A percentile compares a stretch with the other conserved stretches of the same genome.
These are phyloP conservation scores for Angomonas deanei DNA, from an alignment of 208 protist genomes.

Conservation along the genomic window DNA sequence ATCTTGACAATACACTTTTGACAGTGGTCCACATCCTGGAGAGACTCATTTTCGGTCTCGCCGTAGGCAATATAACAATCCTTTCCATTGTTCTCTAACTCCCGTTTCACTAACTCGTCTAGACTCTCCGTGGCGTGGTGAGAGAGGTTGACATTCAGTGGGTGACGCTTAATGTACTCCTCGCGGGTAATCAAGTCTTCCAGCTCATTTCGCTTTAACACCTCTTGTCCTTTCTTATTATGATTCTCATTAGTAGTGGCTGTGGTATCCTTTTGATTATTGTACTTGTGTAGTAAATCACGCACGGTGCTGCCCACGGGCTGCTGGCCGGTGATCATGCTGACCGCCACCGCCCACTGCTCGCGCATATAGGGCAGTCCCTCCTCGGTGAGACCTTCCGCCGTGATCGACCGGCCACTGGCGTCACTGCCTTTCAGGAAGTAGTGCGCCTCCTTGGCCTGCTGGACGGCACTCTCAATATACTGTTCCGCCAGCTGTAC, in stretches of 20 bases:
- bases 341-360: conserved; percentile 31
- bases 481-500: conserved; percentile 59
- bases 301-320: no score
- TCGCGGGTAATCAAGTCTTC: conserved; percentile 40
- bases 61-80: conserved; percentile 19
- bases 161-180: conserved; percentile 40
- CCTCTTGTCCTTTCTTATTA: neutral
- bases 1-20: conserved; percentile 75
- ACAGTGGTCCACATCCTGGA: neutral
- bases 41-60: neutral
- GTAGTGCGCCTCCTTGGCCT: conserved; percentile 38
- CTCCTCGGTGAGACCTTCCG: conserved; percentile 29
- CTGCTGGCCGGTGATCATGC: no score
- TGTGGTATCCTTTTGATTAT: no score
- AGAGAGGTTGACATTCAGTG: conserved; percentile 7
- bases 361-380: conserved; percentile 64
- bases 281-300: neutral
- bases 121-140: neutral
- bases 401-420: neutral
- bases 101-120: conserved; percentile 18
- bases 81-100: conserved; percentile 17
- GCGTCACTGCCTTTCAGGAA: neutral
- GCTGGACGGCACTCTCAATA: conserved; percentile 61
- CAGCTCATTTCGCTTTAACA: conserved; percentile 22
- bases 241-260: neutral